These are phyloP conservation scores for Colletotrichum eremochloae DNA, from an alignment of 2,329 filamentous ascomycete species.

Conservation along the genomic window DNA sequence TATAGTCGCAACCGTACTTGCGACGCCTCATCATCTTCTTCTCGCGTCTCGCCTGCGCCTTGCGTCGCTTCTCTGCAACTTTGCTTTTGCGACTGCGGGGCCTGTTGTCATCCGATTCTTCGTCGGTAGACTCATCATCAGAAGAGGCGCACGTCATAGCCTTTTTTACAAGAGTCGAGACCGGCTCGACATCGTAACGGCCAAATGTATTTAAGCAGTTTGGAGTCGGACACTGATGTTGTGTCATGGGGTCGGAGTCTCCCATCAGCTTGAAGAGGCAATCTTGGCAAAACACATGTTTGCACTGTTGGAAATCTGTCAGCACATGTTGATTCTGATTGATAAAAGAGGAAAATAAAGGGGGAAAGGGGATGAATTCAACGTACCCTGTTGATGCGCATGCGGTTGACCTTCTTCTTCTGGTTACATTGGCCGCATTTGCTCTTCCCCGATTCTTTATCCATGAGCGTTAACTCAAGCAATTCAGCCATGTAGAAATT, in stretches of 20 bases:
- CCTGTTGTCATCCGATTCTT: not conserved
- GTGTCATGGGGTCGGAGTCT: too few relatives aligned
- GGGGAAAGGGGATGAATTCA: too few relatives aligned
- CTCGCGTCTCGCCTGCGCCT: not conserved
- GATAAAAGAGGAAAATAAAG: too few relatives aligned
- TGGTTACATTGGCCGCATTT: not conserved
- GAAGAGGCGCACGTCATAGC: not conserved
- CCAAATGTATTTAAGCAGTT: not conserved
- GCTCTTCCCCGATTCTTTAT: not conserved
- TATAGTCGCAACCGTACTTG: slow-evolving; percentile 46
- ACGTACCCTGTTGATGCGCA: not conserved
- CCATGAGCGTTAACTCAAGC: not conserved
- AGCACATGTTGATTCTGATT: not conserved
- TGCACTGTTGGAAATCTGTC: not conserved
- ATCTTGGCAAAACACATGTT: not conserved
- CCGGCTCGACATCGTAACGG: rapidly evolving
- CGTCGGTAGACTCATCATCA: not conserved
- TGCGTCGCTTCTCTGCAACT: not conserved
- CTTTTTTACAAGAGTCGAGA: not conserved
- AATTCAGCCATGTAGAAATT: not conserved
- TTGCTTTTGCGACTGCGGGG: not conserved
- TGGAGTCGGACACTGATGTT: not conserved
- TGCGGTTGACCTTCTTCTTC: not conserved
- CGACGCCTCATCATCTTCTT: not conserved
- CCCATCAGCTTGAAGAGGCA: not conserved